Percentiles rank a stretch among this genome's conserved stretches.
Evolutionary conservation across 2,329 filamentous ascomycete species (phyloP).

Genomic region (Fragosphaeria purpurea): DNA sequence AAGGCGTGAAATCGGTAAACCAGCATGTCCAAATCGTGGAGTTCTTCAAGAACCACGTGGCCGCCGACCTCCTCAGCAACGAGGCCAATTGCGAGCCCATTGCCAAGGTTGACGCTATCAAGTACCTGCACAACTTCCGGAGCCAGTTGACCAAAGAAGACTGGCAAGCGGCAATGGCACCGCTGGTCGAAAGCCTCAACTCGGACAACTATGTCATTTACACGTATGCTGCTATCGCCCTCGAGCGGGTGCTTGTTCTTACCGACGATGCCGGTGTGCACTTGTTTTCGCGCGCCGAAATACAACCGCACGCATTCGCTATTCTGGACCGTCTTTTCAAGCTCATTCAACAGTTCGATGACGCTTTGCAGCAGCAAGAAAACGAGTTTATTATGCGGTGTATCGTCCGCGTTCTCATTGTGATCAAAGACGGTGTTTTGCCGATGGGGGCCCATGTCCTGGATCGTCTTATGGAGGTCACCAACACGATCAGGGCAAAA

Average conservation of each 20-base stretch:
- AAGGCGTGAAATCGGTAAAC: constrained; percentile 88
- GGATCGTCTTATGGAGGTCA: constrained; percentile 77
- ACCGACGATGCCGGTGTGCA: constrained; percentile 64
- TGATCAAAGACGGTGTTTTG: constrained; percentile 73
- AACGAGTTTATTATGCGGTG: constrained; percentile 99
- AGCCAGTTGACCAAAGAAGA: constrained; percentile 87
- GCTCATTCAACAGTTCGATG: constrained; percentile 74
- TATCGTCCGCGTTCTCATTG: constrained; percentile 93
- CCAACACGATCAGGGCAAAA: constrained; percentile 83
- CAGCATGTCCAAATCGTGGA: constrained; percentile 79
- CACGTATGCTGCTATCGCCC: constrained; percentile 90
- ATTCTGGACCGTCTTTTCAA: constrained; percentile 84
- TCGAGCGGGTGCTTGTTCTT: constrained; percentile 86
- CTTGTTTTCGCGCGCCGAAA: constrained; percentile 69
- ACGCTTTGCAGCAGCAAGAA: constrained; percentile 89
- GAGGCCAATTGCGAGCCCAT: constrained; percentile 61
- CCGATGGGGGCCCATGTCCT: constrained; percentile 70
- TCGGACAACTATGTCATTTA: constrained; percentile 94
- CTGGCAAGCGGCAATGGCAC: constrained; percentile 81
- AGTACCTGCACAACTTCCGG: constrained; percentile 94
- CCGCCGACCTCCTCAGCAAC: constrained; percentile 70
- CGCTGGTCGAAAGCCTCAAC: constrained; percentile 82
- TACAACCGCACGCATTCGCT: constrained; percentile 74
- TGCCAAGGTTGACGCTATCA: constrained; percentile 94
- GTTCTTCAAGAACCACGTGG: constrained; percentile 90